These are phyloP conservation scores for Eucalyptus pauciflora DNA, from an alignment of 345 rosid species.

Conservation along the genomic window DNA sequence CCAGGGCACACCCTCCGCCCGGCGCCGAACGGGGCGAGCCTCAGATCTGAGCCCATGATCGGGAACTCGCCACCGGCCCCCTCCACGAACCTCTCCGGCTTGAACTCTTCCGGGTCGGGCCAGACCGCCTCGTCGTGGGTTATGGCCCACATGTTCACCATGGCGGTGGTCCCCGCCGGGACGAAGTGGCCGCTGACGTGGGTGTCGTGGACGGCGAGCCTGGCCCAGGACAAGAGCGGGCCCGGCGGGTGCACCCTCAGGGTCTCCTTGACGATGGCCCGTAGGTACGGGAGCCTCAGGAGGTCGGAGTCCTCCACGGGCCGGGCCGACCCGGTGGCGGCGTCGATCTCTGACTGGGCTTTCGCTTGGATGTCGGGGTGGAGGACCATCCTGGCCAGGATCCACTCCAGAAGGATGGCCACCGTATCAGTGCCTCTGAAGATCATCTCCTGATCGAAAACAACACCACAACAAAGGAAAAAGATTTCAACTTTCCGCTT, in stretches of 20 bases:
- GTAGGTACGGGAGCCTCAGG: slow-evolving; percentile 40
- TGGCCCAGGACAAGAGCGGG: slow-evolving; percentile 86
- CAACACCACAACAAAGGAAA: background rate
- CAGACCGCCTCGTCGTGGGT: slow-evolving; percentile 53
- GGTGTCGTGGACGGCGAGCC: slow-evolving; percentile 66
- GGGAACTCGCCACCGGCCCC: slow-evolving; percentile 5
- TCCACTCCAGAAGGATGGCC: slow-evolving; percentile 52
- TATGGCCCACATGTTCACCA: slow-evolving; percentile 96
- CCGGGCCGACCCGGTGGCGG: slow-evolving; percentile 7
- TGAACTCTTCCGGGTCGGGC: slow-evolving; percentile 37
- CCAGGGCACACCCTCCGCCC: slow-evolving; percentile 47
- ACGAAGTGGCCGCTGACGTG: slow-evolving; percentile 34
- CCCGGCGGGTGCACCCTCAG: slow-evolving; percentile 84
- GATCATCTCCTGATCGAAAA: slow-evolving; percentile 40
- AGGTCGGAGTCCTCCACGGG: slow-evolving; percentile 48
- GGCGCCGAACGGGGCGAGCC: slow-evolving; percentile 43
- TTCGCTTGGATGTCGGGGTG: slow-evolving; percentile 49
- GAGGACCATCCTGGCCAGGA: slow-evolving; percentile 46
- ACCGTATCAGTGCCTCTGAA: slow-evolving; percentile 60
- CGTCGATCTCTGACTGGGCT: slow-evolving; percentile 54
- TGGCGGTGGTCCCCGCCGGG: slow-evolving; percentile 78
- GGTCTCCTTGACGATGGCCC: slow-evolving; percentile 68
- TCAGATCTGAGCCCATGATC: slow-evolving; percentile 34
- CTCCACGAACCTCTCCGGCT: slow-evolving; percentile 54
- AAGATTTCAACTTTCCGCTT: background rate